Base-by-base conservation (phyloP, 2,329 filamentous ascomycete genomes). In the Geosmithia morbida region DNA sequence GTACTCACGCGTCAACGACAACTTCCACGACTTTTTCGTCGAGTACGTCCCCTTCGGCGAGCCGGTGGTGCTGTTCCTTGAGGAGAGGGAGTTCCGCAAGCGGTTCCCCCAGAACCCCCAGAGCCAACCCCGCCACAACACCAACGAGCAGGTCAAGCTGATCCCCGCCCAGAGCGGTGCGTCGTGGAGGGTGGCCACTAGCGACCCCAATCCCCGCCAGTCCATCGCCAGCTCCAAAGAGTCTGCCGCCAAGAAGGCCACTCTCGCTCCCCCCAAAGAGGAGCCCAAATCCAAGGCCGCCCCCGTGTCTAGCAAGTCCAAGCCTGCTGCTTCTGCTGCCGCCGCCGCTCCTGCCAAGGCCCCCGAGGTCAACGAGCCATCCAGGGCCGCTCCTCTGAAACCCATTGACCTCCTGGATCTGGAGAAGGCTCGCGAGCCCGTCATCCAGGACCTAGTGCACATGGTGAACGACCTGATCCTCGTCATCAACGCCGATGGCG, bases 11-110 rank as follows among this genome's bases (percentile, higher is more conserved):
- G 76, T 92, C 65, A 94, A 84, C 60, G 92, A 98, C 71, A 95
- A 87, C 68, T 98, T 97, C 76, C 90, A 98, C 68, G 92, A 98
- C 66, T 92, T 96, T 72, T 98, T 98, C 69, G 97, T 89, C 57
- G 89, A 96, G 68, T 98, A 90, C 64, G 69, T 98, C 17, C 92
- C 92, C 19, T 95, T 85, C 55, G 92, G 89, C 58, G 92, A 98
- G 68, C 87, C 95, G 61, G 85, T 85, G 17, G 90, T 98, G 43
- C 79, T 94, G 22, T 97, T 94, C 68, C 82, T 98, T 46, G 92
- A 98, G 67, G 92, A 98, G 68, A 79, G 84, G 55, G 88, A 96
- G 59, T 96, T 95, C 70, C 80, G 84, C 61, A 88, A 84, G 66
- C 81, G 86, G 49, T 96, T 95, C 70, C 77, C 67, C 55, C 69